A percentile compares a stretch with the other conserved stretches of the same genome.
Evolutionary conservation across 495 filamentous ascomycete genomes (phyloP).

Genomic region (Opeltia flavorubescens): DNA sequence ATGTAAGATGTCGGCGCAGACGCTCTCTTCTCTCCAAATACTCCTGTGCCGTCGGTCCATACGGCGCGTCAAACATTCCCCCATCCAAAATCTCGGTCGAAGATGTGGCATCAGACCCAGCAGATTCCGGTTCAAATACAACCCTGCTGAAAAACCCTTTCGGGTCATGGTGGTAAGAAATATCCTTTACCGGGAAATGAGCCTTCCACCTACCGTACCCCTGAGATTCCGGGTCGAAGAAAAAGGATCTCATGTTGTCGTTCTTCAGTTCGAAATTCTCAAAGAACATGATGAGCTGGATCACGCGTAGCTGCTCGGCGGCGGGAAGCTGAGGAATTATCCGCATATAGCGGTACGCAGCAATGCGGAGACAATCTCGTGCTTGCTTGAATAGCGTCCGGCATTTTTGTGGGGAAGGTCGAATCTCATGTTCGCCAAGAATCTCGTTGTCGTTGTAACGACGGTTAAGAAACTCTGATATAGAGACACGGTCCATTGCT

Average conservation of each 20-base stretch:
- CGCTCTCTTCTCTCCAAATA: too few relatives aligned
- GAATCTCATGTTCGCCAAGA: neutral
- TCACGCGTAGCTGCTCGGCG: neutral
- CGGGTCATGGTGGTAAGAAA: too few relatives aligned
- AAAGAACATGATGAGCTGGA: neutral
- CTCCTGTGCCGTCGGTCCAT: too few relatives aligned
- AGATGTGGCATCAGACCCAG: too few relatives aligned
- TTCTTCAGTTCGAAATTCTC: neutral
- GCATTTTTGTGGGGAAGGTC: neutral
- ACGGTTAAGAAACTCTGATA: neutral
- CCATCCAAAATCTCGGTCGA: too few relatives aligned
- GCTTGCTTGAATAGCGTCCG: neutral
- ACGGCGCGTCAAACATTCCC: too few relatives aligned
- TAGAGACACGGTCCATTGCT: neutral
- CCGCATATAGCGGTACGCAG: neutral
- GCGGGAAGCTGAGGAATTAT: neutral
- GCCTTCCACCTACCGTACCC: too few relatives aligned
- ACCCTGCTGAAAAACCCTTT: too few relatives aligned
- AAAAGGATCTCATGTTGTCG: neutral
- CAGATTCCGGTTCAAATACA: too few relatives aligned
- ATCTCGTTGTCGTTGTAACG: neutral
- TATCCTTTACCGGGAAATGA: too few relatives aligned
- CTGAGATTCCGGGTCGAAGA: too few relatives aligned
- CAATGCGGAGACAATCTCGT: neutral
- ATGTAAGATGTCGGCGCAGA: too few relatives aligned